Conservation (phyloP, 1,284 basidiomycete species). For the Ustilago nuda region DNA sequence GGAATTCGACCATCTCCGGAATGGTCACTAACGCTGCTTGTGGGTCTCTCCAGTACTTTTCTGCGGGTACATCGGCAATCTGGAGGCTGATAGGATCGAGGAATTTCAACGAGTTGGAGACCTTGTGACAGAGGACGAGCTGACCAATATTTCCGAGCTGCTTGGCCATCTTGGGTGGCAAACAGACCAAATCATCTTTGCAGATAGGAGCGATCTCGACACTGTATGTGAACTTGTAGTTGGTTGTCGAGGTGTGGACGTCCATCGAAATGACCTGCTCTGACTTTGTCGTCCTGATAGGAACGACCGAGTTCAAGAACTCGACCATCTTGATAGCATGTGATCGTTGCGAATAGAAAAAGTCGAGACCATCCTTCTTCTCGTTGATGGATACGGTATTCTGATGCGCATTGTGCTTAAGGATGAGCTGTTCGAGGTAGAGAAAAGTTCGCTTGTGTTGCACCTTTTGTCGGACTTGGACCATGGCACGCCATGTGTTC, state of each 20-base stretch:
- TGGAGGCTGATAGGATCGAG: slow-evolving; percentile 90
- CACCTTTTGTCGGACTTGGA: slow-evolving; percentile 94
- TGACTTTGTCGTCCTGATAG: slow-evolving; percentile 86
- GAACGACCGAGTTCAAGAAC: slow-evolving; percentile 87
- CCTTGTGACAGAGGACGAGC: slow-evolving; percentile 85
- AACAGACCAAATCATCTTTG: slow-evolving; percentile 95
- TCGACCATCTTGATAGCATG: slow-evolving; percentile 98
- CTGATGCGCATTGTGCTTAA: slow-evolving; percentile 96
- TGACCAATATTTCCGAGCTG: slow-evolving; percentile 87
- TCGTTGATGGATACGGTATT: slow-evolving; percentile 94
- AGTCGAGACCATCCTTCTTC: slow-evolving; percentile 93
- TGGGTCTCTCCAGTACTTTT: slow-evolving; percentile 90
- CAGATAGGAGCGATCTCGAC: slow-evolving; percentile 97
- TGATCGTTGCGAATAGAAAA: slow-evolving; percentile 90
- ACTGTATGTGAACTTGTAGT: slow-evolving; percentile 97
- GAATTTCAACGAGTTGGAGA: slow-evolving; percentile 91
- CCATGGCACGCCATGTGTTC: slow-evolving; percentile 97
- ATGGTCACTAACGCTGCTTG: slow-evolving; percentile 85
- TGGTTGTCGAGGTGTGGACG: slow-evolving; percentile 90
- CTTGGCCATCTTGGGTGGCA: slow-evolving; percentile 84
- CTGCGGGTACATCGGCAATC: slow-evolving; percentile 80
- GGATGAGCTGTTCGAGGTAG: slow-evolving; percentile 95
- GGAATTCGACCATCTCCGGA: slow-evolving; percentile 91
- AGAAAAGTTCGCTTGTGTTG: slow-evolving; percentile 95
- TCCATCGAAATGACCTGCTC: slow-evolving; percentile 94